phyloP scores from a whole-genome alignment of 805 yeast genomes.

The Candida broadrunensis region DNA sequence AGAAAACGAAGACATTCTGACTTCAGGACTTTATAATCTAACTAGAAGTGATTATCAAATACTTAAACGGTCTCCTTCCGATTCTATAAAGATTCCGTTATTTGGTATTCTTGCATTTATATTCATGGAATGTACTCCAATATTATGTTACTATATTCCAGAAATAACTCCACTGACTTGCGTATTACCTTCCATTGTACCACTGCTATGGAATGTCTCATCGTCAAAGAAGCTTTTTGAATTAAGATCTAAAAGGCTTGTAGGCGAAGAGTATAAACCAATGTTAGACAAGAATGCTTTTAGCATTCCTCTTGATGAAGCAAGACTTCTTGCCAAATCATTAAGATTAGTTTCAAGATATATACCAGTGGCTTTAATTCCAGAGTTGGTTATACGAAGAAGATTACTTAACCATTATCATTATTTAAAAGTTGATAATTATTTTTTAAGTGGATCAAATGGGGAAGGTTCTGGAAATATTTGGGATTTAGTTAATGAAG shows the following conservation, averaged over 20 bases:
- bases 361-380: conserved; percentile 36
- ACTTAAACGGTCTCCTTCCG: conserved; percentile 47
- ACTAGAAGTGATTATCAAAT: conserved; percentile 50
- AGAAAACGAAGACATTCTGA: background rate
- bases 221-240: conserved; percentile 1
- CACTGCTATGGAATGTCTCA: conserved; percentile 27
- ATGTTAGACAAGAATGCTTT: conserved; percentile 46
- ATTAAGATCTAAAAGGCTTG: conserved; percentile 8
- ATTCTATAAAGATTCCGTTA: conserved; percentile 51
- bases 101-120: conserved; percentile 46
- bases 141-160: conserved; percentile 52
- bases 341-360: conserved; percentile 39
- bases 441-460: conserved; percentile 35
- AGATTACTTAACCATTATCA: conserved; percentile 37
- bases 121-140: conserved; percentile 54
- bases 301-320: conserved; percentile 38
- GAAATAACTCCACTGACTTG: conserved; percentile 59
- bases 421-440: conserved; percentile 53
- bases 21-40: conserved; percentile 25
- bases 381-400: conserved; percentile 33
- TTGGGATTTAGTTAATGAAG: conserved; percentile 46
- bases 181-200: conserved; percentile 45
- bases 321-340: conserved; percentile 30
- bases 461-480: conserved; percentile 38
- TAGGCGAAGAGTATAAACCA: conserved; percentile 4